Evolutionary conservation across 768 basidiomycete genomes (phyloP), one percentile per base, ranked within the genome.

Genomic region (Amanita muscaria): DNA sequence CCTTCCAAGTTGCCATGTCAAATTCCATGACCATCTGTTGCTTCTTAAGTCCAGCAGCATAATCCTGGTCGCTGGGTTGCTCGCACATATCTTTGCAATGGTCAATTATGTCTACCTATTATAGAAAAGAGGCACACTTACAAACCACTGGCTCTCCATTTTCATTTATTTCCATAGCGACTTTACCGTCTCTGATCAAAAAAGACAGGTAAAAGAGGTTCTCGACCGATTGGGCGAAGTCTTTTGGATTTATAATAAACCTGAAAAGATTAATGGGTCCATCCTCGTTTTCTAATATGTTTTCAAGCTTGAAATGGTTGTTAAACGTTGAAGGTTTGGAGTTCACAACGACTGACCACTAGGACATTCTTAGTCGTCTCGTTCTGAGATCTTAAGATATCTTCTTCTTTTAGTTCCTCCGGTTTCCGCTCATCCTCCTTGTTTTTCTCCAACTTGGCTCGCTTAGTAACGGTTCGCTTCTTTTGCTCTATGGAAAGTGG

Each of bases 201-300:
- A 99, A 98, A 0, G 89, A 90, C 2, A 94, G 72, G 56, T 96
- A 92, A 60, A 99, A 98, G 18, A 94, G 69, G 59, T 99, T 99
- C 64, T 99, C 96, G 11, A 98, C 90, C 0, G 88, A 89, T 58
- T 99, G 94, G 0, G 83, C 85, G 57, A 89, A 99, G 54, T 86
- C 80, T 22, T 82, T 63, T 10, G 96, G 96, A 58, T 99, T 94
- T 50, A 96, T 69, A 42, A 97, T 72, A 56, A 97, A 86, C 49
- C 72, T 64, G 67, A 97, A 97, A 22, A 96, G 62, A 54, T 96
- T 96, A 41, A 87, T 71, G 5, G 59, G 54, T 23, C 70, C 65
- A 14, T 53, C 64, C n/a, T 66, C 62, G 0, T 72, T 59, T 15
- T 63, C 58, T 19, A 96, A 69, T 6, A 88, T 64, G 3, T 70